Evolutionary conservation across 225 moss, liverwort and hornwort genomes (phyloP).

Genomic region (Pseudoscleropodium purum): DNA sequence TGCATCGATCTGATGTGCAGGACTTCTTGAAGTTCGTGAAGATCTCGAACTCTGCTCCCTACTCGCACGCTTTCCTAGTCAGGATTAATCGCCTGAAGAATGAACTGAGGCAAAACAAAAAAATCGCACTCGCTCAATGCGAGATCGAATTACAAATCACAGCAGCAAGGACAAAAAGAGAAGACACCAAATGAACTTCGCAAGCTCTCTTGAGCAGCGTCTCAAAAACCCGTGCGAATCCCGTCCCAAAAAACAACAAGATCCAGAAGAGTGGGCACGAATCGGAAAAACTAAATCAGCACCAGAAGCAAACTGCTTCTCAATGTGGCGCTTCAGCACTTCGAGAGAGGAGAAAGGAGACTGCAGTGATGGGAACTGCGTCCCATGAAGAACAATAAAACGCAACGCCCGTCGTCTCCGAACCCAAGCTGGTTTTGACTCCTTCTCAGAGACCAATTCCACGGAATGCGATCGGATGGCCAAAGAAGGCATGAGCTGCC

Average conservation of each 20-base stretch:
- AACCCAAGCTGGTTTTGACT: background rate
- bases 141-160: background rate
- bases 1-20: background rate
- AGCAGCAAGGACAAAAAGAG: background rate
- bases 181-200: background rate
- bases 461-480: slow-evolving; percentile 7
- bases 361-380: background rate
- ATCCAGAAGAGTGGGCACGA: background rate
- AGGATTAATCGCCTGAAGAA: background rate
- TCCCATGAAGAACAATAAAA: background rate
- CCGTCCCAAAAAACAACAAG: background rate
- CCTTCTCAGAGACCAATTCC: slow-evolving; percentile 21
- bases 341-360: background rate
- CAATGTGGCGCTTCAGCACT: background rate
- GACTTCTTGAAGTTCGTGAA: background rate
- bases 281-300: background rate
- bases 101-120: background rate
- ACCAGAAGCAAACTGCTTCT: background rate
- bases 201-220: background rate
- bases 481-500: background rate
- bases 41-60: background rate
- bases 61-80: background rate
- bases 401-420: background rate
- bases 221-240: background rate
- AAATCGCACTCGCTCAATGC: background rate